Percentiles rank a stretch among this genome's conserved stretches.
Evolutionary conservation across 257 asterid species (phyloP).

Genomic region (Solanum sparsipilum): DNA sequence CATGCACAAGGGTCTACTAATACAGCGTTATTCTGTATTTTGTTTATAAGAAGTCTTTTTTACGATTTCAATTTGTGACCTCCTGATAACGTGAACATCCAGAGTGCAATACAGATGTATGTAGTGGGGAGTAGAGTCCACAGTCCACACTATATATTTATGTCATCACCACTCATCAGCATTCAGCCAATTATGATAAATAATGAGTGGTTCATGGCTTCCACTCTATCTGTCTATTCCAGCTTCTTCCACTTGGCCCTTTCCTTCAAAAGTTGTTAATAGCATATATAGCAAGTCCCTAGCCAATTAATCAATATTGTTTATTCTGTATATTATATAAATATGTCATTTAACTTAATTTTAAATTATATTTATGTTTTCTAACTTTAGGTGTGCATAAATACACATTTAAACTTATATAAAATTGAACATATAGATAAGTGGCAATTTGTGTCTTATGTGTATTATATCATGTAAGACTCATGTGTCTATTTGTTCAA

Average conservation of each 20-base stretch:
- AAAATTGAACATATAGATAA: no score
- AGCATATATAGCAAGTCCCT: not conserved
- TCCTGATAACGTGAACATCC: not conserved
- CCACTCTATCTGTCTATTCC: not conserved
- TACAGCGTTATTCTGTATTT: no score
- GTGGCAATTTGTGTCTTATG: no score
- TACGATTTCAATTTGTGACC: not conserved
- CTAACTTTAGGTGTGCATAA: no score
- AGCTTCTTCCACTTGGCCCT: not conserved
- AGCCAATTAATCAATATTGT: not conserved
- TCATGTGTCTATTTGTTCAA: no score
- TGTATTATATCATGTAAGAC: no score
- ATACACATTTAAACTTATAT: no score
- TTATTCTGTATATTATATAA: rapidly evolving
- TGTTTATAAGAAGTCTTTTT: rapidly evolving
- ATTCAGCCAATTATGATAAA: not conserved
- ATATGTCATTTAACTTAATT: no score
- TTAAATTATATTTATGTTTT: no score
- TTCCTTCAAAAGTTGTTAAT: not conserved
- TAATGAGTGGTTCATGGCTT: not conserved
- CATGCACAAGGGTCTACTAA: no score
- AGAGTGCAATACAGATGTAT: not conserved
- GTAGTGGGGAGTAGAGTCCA: not conserved
- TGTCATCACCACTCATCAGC: not conserved
- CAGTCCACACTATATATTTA: not conserved